Evolutionary conservation across 495 filamentous ascomycete genomes (phyloP), one percentile per base, ranked within the genome.

Genomic region (Penicillium paradoxum): DNA sequence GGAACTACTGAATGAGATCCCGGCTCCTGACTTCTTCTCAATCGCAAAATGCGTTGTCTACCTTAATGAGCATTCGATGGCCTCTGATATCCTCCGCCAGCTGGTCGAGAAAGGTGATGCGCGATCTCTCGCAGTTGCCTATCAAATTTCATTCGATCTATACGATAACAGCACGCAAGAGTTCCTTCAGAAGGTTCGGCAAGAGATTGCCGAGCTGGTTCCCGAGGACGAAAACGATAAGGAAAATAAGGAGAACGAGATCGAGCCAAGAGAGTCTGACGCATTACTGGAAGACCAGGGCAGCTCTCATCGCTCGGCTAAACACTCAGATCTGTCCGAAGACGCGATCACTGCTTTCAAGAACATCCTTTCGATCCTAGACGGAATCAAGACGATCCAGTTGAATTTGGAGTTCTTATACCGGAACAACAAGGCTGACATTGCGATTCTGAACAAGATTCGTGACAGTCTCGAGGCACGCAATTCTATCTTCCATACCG

Each of bases 21-120:
- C 88, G 2, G 83, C 83, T 25, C 95, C 95, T 0, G 95, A 99
- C 65, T 97, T 95, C 65, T 99, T 99, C 66, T 88, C 93, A 2
- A 97, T 99, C 57, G 91, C 93, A 21, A 96, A 95, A 72, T 99
- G 95, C 60, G 92, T 96, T 33, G 93, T 99, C 45, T 96, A 97
- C 64, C 80, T 99, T 21, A 87, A 96, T 57, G 87, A 96, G 57
- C 87, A 96, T 59, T 83, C 87, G 24, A 86, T 96, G 81, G 95
- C 95, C 1, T 89, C 91, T n/a, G 81, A 81, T 32, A 87, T 97
- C 58, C 80, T 99, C 30, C 78, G 79, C 22, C 86, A 91, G 59
- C 78, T 99, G 19, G 85, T 97, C 9, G 76, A 84, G 54, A 87
- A 88, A 60, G 89, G 85, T 8, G 90, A 93, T 59, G 70, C 80